Evolutionary conservation across 129 eudicot genomes (phyloP).

Genomic region (Ambrosia trifida): DNA sequence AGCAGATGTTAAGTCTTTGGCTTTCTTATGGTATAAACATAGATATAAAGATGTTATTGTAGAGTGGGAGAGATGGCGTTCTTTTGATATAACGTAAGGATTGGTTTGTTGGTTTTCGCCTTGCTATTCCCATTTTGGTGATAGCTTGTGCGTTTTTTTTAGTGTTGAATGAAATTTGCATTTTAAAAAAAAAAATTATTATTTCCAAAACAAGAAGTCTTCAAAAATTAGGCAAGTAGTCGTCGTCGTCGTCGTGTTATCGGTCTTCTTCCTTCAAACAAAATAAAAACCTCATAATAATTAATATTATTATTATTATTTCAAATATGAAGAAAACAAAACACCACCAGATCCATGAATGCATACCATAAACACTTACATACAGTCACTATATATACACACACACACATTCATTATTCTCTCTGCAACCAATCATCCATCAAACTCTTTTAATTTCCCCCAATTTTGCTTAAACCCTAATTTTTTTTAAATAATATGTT

Average conservation of each 20-base stretch:
- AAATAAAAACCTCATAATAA: constrained; percentile 23
- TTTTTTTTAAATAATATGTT: neutral
- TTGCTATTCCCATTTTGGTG: too few relatives aligned
- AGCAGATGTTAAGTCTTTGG: too few relatives aligned
- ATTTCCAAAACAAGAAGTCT: too few relatives aligned
- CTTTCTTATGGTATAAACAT: too few relatives aligned
- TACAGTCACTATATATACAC: neutral
- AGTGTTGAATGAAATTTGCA: too few relatives aligned
- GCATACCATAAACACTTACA: neutral
- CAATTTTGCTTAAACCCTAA: constrained; percentile 47
- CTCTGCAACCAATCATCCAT: constrained; percentile 8
- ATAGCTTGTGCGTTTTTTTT: too few relatives aligned
- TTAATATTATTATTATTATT: neutral
- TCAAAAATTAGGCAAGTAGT: too few relatives aligned
- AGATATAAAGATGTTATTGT: too few relatives aligned
- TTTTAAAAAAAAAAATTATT: too few relatives aligned
- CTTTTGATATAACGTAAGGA: too few relatives aligned
- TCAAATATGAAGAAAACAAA: neutral
- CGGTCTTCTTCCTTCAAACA: constrained; percentile 46
- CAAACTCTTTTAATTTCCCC: constrained; percentile 5
- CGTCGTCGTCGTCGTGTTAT: constrained; percentile 30
- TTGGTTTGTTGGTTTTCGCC: too few relatives aligned
- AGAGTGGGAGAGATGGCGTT: too few relatives aligned
- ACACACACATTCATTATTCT: constrained; percentile 23
- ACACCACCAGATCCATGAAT: constrained; percentile 26